Evolutionary conservation across 2,329 filamentous ascomycete genomes (phyloP).

Genomic region (Neofusicoccum ribis): DNA sequence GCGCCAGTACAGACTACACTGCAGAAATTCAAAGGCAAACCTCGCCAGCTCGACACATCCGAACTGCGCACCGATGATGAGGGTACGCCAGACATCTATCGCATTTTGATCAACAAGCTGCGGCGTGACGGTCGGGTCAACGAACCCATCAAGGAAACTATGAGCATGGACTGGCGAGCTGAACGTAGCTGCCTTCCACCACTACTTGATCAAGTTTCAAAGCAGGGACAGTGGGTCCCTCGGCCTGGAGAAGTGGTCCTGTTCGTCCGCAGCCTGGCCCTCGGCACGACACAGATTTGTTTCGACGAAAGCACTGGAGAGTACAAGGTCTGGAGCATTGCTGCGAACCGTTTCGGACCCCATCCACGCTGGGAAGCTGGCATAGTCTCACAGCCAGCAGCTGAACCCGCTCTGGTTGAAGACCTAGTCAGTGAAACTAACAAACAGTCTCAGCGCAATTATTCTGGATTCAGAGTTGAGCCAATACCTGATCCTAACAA

Average conservation of each 20-base stretch:
- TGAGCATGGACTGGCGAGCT: slow-evolving; percentile 59
- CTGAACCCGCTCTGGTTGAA: slow-evolving; percentile 43
- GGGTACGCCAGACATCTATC: slow-evolving; percentile 56
- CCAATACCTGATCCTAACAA: slow-evolving; percentile 55
- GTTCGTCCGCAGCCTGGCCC: slow-evolving; percentile 43
- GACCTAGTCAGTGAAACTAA: slow-evolving; percentile 47
- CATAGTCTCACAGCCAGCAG: slow-evolving; percentile 54
- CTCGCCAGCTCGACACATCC: slow-evolving; percentile 10
- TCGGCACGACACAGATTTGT: slow-evolving; percentile 29
- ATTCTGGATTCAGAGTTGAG: slow-evolving; percentile 59
- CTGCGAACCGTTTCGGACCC: slow-evolving; percentile 33
- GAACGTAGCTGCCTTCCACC: slow-evolving; percentile 47
- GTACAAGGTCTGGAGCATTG: slow-evolving; percentile 21
- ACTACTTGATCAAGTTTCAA: slow-evolving; percentile 43
- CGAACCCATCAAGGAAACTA: slow-evolving; percentile 48
- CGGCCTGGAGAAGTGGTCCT: slow-evolving; percentile 59
- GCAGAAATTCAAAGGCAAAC: slow-evolving; percentile 21
- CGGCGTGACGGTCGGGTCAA: slow-evolving; percentile 44
- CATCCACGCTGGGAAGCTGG: slow-evolving; percentile 58
- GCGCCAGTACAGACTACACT: slow-evolving; percentile 4
- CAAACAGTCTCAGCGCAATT: slow-evolving; percentile 47
- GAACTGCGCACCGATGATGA: slow-evolving; percentile 46
- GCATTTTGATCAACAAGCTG: slow-evolving; percentile 51
- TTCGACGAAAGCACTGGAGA: slow-evolving; percentile 29
- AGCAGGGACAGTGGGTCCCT: slow-evolving; percentile 54